phyloP scores from a whole-genome alignment of 2,329 filamentous ascomycete species.

The Xylariaceae sp. region DNA sequence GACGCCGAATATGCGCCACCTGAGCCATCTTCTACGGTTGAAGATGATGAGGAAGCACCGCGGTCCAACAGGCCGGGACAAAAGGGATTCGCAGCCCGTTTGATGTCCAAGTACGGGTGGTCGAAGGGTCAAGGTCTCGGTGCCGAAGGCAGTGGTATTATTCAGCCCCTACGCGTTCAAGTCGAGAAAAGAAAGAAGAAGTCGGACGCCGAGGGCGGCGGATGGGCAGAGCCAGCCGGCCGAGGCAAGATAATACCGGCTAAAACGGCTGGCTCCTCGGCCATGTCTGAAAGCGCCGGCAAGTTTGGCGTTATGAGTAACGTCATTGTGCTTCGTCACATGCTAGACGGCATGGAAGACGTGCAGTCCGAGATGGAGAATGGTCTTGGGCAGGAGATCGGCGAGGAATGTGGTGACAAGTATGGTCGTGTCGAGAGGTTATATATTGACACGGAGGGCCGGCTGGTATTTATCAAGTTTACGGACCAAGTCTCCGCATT shows the following conservation, averaged over 20 bases:
- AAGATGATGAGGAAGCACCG: slow-evolving; percentile 26
- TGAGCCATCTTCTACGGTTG: slow-evolving; percentile 9
- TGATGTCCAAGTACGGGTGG: slow-evolving; percentile 95
- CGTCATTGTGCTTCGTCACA: slow-evolving; percentile 75
- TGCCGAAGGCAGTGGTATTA: slow-evolving; percentile 73
- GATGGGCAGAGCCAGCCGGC: slow-evolving; percentile 63
- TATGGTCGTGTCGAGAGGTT: slow-evolving; percentile 80
- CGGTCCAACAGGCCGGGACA: slow-evolving; percentile 70
- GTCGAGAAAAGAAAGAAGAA: slow-evolving; percentile 81
- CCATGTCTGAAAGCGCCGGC: slow-evolving; percentile 20
- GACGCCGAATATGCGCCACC: slow-evolving; percentile 30
- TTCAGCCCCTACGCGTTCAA: slow-evolving; percentile 75
- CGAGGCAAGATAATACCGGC: slow-evolving; percentile 76
- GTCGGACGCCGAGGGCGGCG: slow-evolving; percentile 71
- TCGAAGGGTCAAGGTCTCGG: slow-evolving; percentile 82
- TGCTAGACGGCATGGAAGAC: slow-evolving; percentile 77
- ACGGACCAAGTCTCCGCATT: slow-evolving; percentile 78
- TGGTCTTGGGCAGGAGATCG: slow-evolving; percentile 85
- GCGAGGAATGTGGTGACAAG: slow-evolving; percentile 85
- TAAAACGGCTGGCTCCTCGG: slow-evolving; percentile 35
- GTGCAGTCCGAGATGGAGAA: slow-evolving; percentile 70
- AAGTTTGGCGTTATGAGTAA: slow-evolving; percentile 70
- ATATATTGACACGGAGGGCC: slow-evolving; percentile 60
- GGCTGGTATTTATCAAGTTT: slow-evolving; percentile 88
- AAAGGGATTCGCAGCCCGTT: slow-evolving; percentile 75